These are phyloP conservation scores for Fusarium hainanense DNA, from an alignment of 2,329 filamentous ascomycete species.

Conservation along the genomic window DNA sequence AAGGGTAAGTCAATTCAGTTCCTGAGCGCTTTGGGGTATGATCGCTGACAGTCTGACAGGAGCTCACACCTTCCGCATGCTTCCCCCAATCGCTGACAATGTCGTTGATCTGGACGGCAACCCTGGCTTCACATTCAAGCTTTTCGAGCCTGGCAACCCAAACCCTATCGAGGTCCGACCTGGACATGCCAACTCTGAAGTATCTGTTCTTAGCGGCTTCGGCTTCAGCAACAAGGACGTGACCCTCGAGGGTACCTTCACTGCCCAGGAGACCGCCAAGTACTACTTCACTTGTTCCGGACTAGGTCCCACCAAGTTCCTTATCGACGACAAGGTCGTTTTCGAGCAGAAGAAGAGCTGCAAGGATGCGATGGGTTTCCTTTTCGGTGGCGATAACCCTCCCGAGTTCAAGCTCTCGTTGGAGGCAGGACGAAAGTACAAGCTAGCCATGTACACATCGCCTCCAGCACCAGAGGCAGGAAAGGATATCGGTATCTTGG, in stretches of 20 bases:
- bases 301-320: constrained; percentile 47
- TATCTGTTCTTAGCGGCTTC: constrained; percentile 39
- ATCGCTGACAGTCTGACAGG: constrained; percentile 16
- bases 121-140: constrained; percentile 48
- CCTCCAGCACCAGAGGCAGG: constrained; percentile 42
- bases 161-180: constrained; percentile 42
- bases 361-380: constrained; percentile 51
- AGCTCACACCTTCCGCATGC: constrained; percentile 44
- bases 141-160: constrained; percentile 45
- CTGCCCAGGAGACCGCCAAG: constrained; percentile 44
- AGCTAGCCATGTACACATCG: constrained; percentile 46
- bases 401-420: constrained; percentile 48
- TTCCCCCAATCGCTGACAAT: constrained; percentile 42
- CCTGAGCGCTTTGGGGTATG: too few species aligned
- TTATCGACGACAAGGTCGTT: constrained; percentile 48
- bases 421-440: constrained; percentile 48
- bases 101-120: constrained; percentile 49
- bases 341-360: constrained; percentile 49
- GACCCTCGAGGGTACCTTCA: constrained; percentile 49
- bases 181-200: constrained; percentile 43
- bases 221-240: constrained; percentile 44
- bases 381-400: constrained; percentile 48
- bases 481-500: constrained; percentile 48
- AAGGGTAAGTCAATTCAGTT: constrained; percentile 33
- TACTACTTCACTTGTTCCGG: constrained; percentile 51